Base-by-base conservation (phyloP, 2,329 filamentous ascomycete species). In the Iodosphaeria phyllophila region DNA sequence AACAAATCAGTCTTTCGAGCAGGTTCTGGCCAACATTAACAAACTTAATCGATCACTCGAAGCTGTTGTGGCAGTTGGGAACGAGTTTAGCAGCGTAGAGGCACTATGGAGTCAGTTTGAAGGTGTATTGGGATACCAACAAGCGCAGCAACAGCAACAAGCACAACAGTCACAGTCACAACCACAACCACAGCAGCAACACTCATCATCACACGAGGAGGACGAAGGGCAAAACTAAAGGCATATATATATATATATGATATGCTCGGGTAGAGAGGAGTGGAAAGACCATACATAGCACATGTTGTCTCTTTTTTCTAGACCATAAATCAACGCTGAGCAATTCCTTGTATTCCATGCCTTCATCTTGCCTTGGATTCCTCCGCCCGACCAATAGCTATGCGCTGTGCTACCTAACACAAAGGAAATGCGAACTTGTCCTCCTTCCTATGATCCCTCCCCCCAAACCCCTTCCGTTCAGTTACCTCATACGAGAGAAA, bases 101-200 rank as follows among this genome's bases (percentile, higher is more conserved):
- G 83, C 82, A 16, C 63, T 98, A 10, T 98, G 89, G 89, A 91
- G 79, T 19, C 82, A 92, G 42, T 95, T 98, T 43, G 89, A 98
- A 54, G 78, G 74, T 36, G 84, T 95, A 38, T 95, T 93, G 84
- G 79, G 69, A 6, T 79, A 75, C 41, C 64, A 75, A 28, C 51
- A 54, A 3, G 55, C 52, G 23, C 40, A 42, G 23, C 33, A 27
- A 27, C 33, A 40, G 17, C n/a, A 30, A 40, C 32, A 29, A 31
- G n/a, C n/a, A n/a, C n/a, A n/a, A n/a, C n/a, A n/a, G n/a, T n/a
- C n/a, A n/a, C n/a, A n/a, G n/a, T n/a, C n/a, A n/a, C n/a, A n/a
- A n/a, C 13, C 12, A 12, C 13, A 9, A 22, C 11, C 8, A 22
- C 9, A 22, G 12, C 9, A 22, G 8, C 20, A 22, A 22, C 11